A percentile compares a stretch with the other conserved stretches of the same genome.
Evolutionary conservation across 2,329 filamentous ascomycete genomes (phyloP).

Genomic region (Sporothrix humicola): DNA sequence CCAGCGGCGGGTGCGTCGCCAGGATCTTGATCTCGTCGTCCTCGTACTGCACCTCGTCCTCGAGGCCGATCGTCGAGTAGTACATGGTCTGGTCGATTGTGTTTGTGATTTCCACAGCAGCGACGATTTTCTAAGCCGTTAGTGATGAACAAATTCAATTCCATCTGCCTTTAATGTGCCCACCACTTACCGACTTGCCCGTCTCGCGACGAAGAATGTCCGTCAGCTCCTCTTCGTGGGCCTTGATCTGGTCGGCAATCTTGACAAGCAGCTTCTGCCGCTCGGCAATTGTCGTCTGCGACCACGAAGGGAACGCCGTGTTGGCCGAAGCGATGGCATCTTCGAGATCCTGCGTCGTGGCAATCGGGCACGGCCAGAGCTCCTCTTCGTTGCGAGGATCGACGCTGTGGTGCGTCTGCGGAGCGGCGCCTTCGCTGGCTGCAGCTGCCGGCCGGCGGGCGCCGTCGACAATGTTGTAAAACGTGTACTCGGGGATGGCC

Average conservation of each 20-base stretch:
- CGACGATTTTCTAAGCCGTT: conserved; percentile 42
- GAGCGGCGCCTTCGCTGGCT: background rate
- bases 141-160: too few relatives aligned
- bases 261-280: conserved; percentile 50
- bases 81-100: conserved; percentile 48
- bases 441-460: background rate
- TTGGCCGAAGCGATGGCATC: conserved; percentile 54
- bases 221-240: conserved; percentile 51
- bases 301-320: conserved; percentile 55
- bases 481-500: conserved; percentile 1
- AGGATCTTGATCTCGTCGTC: conserved; percentile 51
- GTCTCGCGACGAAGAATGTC: conserved; percentile 55
- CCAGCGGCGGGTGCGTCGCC: conserved; percentile 54
- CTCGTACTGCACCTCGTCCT: conserved; percentile 56
- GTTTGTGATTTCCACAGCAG: conserved; percentile 48
- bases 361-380: conserved; percentile 54
- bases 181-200: conserved; percentile 52
- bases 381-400: conserved; percentile 54
- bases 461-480: conserved; percentile 4
- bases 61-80: conserved; percentile 48
- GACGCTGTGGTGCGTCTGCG: conserved; percentile 45
- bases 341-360: conserved; percentile 51
- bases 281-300: conserved; percentile 51
- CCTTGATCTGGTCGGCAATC: conserved; percentile 49
- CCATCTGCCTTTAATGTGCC: too few relatives aligned